phyloP scores from a whole-genome alignment of 2,329 filamentous ascomycete genomes.

The Calonectria multiphialidica region DNA sequence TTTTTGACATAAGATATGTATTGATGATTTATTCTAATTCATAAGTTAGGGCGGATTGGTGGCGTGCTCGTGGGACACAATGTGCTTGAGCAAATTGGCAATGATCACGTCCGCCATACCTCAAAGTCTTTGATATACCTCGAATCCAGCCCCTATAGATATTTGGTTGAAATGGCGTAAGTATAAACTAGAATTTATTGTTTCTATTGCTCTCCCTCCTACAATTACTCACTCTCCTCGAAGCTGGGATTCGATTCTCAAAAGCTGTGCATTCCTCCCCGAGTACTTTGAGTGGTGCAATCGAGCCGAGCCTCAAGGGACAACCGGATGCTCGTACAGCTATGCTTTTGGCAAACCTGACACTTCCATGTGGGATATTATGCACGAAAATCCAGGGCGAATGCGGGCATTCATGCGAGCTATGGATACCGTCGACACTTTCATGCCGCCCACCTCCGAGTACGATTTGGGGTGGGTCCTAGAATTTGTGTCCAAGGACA shows the following conservation, averaged over 20 bases:
- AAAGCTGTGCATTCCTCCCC: constrained; percentile 39
- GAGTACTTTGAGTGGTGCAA: constrained; percentile 49
- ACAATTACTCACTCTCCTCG: background rate
- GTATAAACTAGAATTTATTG: background rate
- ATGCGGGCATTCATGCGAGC: constrained; percentile 43
- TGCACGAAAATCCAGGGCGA: constrained; percentile 37
- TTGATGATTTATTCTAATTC: background rate
- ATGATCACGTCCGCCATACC: constrained; percentile 18
- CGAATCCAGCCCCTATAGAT: background rate
- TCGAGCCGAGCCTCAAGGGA: constrained; percentile 44
- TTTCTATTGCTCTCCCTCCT: background rate
- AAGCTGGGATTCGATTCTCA: constrained; percentile 44
- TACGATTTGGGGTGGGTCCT: constrained; percentile 50
- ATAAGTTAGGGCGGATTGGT: constrained; percentile 14
- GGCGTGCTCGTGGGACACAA: constrained; percentile 12
- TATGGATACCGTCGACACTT: constrained; percentile 42
- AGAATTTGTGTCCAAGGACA: background rate
- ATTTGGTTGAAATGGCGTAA: constrained; percentile 19
- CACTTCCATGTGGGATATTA: constrained; percentile 48
- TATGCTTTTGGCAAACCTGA: constrained; percentile 46
- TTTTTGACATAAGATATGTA: background rate
- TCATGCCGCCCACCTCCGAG: constrained; percentile 39
- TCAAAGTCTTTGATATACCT: constrained; percentile 18
- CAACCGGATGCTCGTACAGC: constrained; percentile 41
- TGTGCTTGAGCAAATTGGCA: constrained; percentile 7